Evolutionary conservation across 2,329 filamentous ascomycete genomes (phyloP).

Genomic region (Fusarium tjaetaba): DNA sequence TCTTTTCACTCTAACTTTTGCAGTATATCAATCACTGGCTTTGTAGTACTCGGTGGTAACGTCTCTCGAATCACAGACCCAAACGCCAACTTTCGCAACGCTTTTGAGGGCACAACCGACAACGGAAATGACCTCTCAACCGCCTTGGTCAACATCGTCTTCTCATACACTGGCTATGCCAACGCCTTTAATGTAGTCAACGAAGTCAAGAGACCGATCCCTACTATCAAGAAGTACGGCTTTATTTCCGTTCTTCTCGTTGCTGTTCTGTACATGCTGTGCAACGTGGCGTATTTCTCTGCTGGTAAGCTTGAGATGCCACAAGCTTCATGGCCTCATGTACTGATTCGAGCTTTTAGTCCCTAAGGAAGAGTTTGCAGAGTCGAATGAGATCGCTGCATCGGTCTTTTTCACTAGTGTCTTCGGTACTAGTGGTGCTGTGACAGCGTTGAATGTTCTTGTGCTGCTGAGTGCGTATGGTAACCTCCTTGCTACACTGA

Average conservation of each 20-base stretch:
- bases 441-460: slow-evolving; percentile 65
- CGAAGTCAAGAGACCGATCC: slow-evolving; percentile 69
- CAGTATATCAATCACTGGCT: slow-evolving; percentile 64
- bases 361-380: slow-evolving; percentile 60
- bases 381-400: slow-evolving; percentile 64
- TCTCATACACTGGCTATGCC: slow-evolving; percentile 65
- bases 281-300: slow-evolving; percentile 70
- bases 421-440: slow-evolving; percentile 62
- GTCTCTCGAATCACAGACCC: slow-evolving; percentile 46
- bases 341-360: slow-evolving; percentile 52
- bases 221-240: slow-evolving; percentile 61
- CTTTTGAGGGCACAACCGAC: slow-evolving; percentile 48
- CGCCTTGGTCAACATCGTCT: slow-evolving; percentile 67
- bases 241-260: slow-evolving; percentile 62
- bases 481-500: slow-evolving; percentile 65
- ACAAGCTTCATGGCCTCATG: fast-evolving
- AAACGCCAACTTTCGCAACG: slow-evolving; percentile 48
- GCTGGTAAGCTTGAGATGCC: slow-evolving; percentile 40
- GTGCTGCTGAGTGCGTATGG: slow-evolving; percentile 69
- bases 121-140: slow-evolving; percentile 52
- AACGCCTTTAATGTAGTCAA: slow-evolving; percentile 72
- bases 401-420: slow-evolving; percentile 68
- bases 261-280: slow-evolving; percentile 65
- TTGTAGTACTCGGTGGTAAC: slow-evolving; percentile 65
- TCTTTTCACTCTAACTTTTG: fast-evolving